Conservation (phyloP, 768 basidiomycete genomes). For the Collybia sordida region DNA sequence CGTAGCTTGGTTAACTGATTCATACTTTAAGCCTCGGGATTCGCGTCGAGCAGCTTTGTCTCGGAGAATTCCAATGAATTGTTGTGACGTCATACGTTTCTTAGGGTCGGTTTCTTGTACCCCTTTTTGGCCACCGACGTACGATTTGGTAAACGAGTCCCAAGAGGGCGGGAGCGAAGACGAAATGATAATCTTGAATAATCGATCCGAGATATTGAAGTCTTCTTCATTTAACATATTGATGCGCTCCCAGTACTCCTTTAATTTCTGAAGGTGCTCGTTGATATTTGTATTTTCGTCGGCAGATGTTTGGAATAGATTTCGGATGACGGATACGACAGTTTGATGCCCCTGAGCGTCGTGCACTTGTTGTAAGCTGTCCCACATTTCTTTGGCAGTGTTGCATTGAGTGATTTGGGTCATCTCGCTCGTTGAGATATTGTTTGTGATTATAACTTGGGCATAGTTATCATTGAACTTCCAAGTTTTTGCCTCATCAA, state of each 20-base stretch:
- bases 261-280: not conserved
- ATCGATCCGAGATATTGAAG: not conserved
- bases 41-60: not conserved
- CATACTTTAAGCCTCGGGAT: not conserved
- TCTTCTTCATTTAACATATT: not conserved
- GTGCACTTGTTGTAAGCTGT: not conserved
- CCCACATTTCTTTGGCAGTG: not conserved
- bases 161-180: constrained; percentile 1
- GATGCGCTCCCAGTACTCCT: not conserved
- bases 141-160: not conserved
- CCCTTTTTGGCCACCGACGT: not conserved
- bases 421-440: not conserved
- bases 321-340: not conserved
- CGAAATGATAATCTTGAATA: constrained; percentile 1
- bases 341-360: not conserved
- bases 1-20: not conserved
- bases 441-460: not conserved
- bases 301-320: not conserved
- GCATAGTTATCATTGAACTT: not conserved
- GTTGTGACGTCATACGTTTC: not conserved
- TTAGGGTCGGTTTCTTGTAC: not conserved
- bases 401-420: not conserved
- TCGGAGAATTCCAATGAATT: not conserved
- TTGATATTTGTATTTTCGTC: not conserved
- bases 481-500: not conserved